A percentile compares a stretch with the other conserved stretches of the same genome.
These are phyloP conservation scores for Chlorella sorokiniana DNA, from an alignment of 139 green algal genomes.

Conservation along the genomic window DNA sequence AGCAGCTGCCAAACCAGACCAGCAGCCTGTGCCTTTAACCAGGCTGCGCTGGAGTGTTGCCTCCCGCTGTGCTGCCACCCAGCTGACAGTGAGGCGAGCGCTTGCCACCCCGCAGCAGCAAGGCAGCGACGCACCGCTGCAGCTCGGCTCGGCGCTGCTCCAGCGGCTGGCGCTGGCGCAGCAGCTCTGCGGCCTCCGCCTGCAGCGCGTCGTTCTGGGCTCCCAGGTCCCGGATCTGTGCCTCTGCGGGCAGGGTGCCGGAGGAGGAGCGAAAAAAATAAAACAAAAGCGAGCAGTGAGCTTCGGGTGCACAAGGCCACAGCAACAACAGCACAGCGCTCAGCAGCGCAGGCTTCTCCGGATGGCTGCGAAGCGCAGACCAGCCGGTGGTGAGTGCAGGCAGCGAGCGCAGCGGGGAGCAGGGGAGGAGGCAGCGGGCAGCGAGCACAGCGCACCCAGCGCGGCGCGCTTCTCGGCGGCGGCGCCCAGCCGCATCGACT, in stretches of 20 bases:
- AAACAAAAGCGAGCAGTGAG: background rate
- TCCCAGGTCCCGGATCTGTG: conserved; percentile 37
- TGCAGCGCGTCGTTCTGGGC: conserved; percentile 11
- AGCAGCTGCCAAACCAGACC: too few species aligned
- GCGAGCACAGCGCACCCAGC: background rate
- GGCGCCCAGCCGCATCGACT: conserved; percentile 8
- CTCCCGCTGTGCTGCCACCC: too few species aligned
- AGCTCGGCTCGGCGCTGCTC: conserved; percentile 21
- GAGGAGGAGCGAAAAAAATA: background rate
- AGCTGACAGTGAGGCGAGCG: background rate
- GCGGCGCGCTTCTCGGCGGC: conserved; percentile 25
- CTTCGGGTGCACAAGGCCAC: background rate
- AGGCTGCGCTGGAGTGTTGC: too few species aligned
- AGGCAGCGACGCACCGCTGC: background rate
- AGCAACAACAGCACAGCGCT: background rate
- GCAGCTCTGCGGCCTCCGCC: background rate
- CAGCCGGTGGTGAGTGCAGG: too few species aligned
- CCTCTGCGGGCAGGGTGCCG: conserved; percentile 16
- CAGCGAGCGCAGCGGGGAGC: too few species aligned
- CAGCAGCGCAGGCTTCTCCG: too few species aligned
- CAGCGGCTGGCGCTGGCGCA: background rate
- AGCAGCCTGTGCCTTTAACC: too few species aligned
- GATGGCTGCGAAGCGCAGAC: too few species aligned
- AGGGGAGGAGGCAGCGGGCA: background rate
- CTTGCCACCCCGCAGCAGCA: background rate